Percentiles rank a stretch among this genome's conserved stretches.
These are phyloP conservation scores for Chiua sp. DNA, from an alignment of 1,284 basidiomycete species.

Conservation along the genomic window DNA sequence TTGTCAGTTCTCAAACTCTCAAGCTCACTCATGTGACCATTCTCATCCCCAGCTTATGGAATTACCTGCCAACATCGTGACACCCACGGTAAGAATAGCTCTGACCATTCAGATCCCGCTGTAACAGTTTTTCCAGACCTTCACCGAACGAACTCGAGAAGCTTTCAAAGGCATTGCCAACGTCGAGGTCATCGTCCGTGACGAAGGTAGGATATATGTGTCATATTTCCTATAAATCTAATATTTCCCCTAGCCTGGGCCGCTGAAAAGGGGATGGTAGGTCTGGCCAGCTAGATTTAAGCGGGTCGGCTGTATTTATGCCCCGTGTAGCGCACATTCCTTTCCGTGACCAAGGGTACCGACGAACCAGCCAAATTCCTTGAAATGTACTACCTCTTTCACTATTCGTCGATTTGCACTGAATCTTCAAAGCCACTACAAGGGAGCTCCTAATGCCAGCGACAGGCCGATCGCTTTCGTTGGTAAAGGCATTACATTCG, in stretches of 20 bases:
- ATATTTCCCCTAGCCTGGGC: slow-evolving; percentile 68
- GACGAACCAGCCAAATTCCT: slow-evolving; percentile 87
- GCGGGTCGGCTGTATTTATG: not conserved
- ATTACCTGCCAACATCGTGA: slow-evolving; percentile 84
- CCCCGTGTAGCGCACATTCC: slow-evolving; percentile 70
- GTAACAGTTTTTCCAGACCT: slow-evolving; percentile 49
- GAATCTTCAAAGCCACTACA: slow-evolving; percentile 67
- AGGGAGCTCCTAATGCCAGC: slow-evolving; percentile 63
- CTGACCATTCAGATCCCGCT: not conserved
- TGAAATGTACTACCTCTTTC: slow-evolving; percentile 66
- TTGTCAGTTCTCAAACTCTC: slow-evolving; percentile 2
- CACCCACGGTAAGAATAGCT: slow-evolving; percentile 62
- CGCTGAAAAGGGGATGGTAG: slow-evolving; percentile 80
- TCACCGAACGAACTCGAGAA: slow-evolving; percentile 72
- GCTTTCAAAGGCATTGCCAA: slow-evolving; percentile 74
- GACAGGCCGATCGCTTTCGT: slow-evolving; percentile 78
- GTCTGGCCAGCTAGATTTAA: slow-evolving; percentile 3
- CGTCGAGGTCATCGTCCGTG: slow-evolving; percentile 74
- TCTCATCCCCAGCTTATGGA: slow-evolving; percentile 79
- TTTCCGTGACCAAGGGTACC: slow-evolving; percentile 87
- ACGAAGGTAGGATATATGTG: slow-evolving; percentile 60
- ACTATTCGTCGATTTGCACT: not conserved
- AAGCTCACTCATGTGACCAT: slow-evolving; percentile 2
- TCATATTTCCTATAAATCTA: not conserved
- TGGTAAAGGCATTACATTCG: slow-evolving; percentile 91